A percentile compares a stretch with the other conserved stretches of the same genome.
Evolutionary conservation across 495 filamentous ascomycete genomes (phyloP).

Genomic region (Schizothecium vesticola): DNA sequence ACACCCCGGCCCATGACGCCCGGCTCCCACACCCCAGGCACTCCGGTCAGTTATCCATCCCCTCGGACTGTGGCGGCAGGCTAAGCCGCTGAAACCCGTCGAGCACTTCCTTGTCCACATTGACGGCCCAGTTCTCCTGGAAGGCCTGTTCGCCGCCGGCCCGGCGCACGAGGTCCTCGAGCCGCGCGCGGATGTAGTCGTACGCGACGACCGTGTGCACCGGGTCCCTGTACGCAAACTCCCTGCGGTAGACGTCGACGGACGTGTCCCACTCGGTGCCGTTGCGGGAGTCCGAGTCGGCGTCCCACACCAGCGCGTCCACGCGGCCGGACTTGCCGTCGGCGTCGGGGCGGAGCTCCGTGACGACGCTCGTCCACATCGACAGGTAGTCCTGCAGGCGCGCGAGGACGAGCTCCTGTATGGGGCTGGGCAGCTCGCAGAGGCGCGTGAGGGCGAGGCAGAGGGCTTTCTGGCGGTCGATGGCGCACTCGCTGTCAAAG

Average conservation of each 20-base stretch:
- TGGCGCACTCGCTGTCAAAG: slow-evolving; percentile 74
- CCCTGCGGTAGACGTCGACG: slow-evolving; percentile 43
- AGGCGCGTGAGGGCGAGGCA: slow-evolving; percentile 76
- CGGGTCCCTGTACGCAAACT: slow-evolving; percentile 58
- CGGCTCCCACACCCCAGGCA: neutral
- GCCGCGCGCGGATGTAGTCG: slow-evolving; percentile 60
- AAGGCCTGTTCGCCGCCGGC: slow-evolving; percentile 71
- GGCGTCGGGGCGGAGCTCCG: slow-evolving; percentile 30
- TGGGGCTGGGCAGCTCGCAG: slow-evolving; percentile 55
- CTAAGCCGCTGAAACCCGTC: slow-evolving; percentile 50
- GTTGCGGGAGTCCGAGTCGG: slow-evolving; percentile 48
- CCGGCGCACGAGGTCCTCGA: slow-evolving; percentile 59
- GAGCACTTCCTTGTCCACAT: slow-evolving; percentile 80
- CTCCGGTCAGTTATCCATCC: neutral
- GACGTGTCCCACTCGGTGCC: slow-evolving; percentile 58
- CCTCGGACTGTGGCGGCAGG: slow-evolving; percentile 6
- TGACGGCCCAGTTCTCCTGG: slow-evolving; percentile 70
- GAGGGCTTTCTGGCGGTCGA: slow-evolving; percentile 72
- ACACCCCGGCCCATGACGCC: neutral
- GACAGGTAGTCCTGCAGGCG: slow-evolving; percentile 48
- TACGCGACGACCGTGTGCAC: slow-evolving; percentile 66
- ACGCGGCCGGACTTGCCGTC: slow-evolving; percentile 22
- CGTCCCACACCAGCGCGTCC: slow-evolving; percentile 25
- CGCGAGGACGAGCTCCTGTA: slow-evolving; percentile 42
- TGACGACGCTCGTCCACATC: slow-evolving; percentile 49